Evolutionary conservation across 345 rosid genomes (phyloP), one percentile per base, ranked within the genome.

Genomic region (Iberis pinnata): DNA sequence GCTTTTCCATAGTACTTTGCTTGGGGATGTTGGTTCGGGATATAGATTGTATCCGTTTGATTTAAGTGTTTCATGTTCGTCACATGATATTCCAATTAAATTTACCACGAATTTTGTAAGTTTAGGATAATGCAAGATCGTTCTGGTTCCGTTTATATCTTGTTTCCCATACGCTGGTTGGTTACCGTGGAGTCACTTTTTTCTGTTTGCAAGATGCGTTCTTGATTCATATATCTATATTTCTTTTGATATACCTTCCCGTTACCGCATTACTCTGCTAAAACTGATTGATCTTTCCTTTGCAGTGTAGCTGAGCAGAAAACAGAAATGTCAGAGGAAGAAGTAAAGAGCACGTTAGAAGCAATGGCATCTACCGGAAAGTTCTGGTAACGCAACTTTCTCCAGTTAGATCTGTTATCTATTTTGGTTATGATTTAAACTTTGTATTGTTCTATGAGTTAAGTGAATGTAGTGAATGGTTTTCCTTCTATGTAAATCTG

Each of bases 281-380:
- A 43, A 43, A 7, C 43, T 18, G 43, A 27, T 12, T 1, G 12
- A 17, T 29, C 38, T 67, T 33, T 43, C 43, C 44, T 58, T 52
- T 39, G 43, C 60, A 78, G 87, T 38, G 71, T 20, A 24, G 39
- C 56, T 61, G 77, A 68, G 50, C 27, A 58, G 12, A 61, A 58
- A 58, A 15, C 49, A 55, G 73, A 70, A 37, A 47, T 74, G 52
- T 27, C 75, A 12, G 79, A 70, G 36, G 84, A 77, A 52, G 83
- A 79, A 49, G 49, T 70, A 32, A 58, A 71, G 37, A 44, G 72
- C 25, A 47, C 75, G 48, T 60, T 87, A 39, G 79, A 80, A 76
- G 71, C 76, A 59, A 79, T 87, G 70, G 84, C 93, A 39, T 75
- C 87, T 55, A 79, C 84, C 0, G 95, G 95, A 38, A 81, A 74